These are phyloP conservation scores for Pholiota adiposa DNA, from an alignment of 1,284 basidiomycete genomes.

Conservation along the genomic window DNA sequence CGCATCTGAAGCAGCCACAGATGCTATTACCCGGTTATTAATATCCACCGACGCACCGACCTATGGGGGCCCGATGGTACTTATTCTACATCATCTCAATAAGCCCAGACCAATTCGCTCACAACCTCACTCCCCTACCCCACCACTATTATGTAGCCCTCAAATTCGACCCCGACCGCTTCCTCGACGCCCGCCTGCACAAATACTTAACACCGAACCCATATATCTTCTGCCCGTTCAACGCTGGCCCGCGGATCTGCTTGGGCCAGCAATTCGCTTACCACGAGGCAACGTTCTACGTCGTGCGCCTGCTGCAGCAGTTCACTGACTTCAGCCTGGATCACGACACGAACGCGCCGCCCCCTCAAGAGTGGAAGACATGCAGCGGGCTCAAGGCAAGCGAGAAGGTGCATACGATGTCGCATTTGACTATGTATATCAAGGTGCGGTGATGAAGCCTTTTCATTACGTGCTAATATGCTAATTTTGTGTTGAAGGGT, in stretches of 20 bases:
- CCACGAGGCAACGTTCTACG: conserved; percentile 44
- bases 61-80: conserved; percentile 45
- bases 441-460: too few species aligned
- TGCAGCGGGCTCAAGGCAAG: conserved; percentile 34
- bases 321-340: conserved; percentile 51
- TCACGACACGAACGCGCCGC: conserved; percentile 36
- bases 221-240: conserved; percentile 66
- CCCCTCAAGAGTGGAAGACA: conserved; percentile 38
- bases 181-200: conserved; percentile 54
- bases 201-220: conserved; percentile 59
- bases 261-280: conserved; percentile 55
- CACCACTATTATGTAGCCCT: too few species aligned
- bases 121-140: too few species aligned
- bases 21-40: conserved; percentile 34
- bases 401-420: conserved; percentile 42
- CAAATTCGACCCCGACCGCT: conserved; percentile 63
- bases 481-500: conserved; percentile 27
- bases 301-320: conserved; percentile 46
- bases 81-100: too few species aligned
- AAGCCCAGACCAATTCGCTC: too few species aligned
- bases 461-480: too few species aligned
- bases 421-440: conserved; percentile 48
- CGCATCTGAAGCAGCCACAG: conserved; percentile 16
- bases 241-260: conserved; percentile 59
- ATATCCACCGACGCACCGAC: conserved; percentile 42